phyloP scores from a whole-genome alignment of 352 stramenopile genomes.

The Pythium utonaiense region DNA sequence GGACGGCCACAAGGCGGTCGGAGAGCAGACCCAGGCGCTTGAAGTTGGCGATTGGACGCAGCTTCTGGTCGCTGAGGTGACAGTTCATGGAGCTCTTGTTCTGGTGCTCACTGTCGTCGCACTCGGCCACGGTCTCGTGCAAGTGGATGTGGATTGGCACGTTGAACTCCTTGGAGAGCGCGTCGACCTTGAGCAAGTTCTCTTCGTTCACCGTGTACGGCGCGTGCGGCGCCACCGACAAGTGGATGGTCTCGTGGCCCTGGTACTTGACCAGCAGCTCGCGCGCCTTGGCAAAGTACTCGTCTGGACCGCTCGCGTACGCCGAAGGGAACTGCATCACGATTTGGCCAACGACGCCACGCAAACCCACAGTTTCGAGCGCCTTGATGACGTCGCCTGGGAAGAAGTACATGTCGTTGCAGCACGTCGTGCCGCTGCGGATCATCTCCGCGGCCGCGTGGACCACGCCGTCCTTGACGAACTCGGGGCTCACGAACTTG shows the following conservation, averaged over 20 bases:
- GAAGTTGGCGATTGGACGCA: slow-evolving; percentile 78
- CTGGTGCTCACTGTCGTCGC: slow-evolving; percentile 65
- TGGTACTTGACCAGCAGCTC: slow-evolving; percentile 63
- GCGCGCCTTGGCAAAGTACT: slow-evolving; percentile 77
- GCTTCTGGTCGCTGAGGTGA: slow-evolving; percentile 73
- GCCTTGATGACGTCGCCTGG: slow-evolving; percentile 47
- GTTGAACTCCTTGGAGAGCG: slow-evolving; percentile 53
- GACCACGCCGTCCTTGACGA: slow-evolving; percentile 66
- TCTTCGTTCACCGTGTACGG: slow-evolving; percentile 84
- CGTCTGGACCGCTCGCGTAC: slow-evolving; percentile 50
- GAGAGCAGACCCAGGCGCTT: slow-evolving; percentile 74
- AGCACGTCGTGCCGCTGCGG: slow-evolving; percentile 84
- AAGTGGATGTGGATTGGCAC: slow-evolving; percentile 83
- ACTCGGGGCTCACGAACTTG: slow-evolving; percentile 68
- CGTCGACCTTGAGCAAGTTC: slow-evolving; percentile 52
- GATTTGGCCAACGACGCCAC: slow-evolving; percentile 60
- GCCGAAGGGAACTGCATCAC: slow-evolving; percentile 73
- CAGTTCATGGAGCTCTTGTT: slow-evolving; percentile 71
- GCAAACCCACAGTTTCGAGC: slow-evolving; percentile 64
- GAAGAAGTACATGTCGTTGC: slow-evolving; percentile 93
- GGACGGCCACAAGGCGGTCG: slow-evolving; percentile 61
- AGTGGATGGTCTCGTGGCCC: slow-evolving; percentile 54
- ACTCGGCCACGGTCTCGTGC: slow-evolving; percentile 83
- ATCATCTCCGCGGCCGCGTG: slow-evolving; percentile 88
- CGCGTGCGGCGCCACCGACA: slow-evolving; percentile 79